Evolutionary conservation across 805 yeast genomes (phyloP).

Genomic region (Ogataea nonfermentans): DNA sequence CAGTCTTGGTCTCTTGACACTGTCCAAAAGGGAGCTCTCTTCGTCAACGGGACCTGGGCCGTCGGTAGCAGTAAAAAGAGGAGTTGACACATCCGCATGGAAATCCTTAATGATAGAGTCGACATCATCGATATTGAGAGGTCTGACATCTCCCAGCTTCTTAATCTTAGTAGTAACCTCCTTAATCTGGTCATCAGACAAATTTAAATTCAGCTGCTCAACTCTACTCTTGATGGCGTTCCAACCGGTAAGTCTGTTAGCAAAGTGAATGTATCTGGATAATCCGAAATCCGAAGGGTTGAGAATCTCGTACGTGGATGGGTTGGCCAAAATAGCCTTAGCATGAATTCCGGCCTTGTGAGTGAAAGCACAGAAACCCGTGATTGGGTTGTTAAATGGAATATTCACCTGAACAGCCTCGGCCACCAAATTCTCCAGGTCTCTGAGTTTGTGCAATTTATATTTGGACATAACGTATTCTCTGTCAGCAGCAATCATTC

Average conservation of each 20-base stretch:
- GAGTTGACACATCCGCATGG: conserved; percentile 53
- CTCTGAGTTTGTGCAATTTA: conserved; percentile 54
- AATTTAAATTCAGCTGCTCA: conserved; percentile 54
- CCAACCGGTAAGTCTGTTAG: conserved; percentile 63
- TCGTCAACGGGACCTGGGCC: conserved; percentile 31
- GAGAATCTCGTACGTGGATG: conserved; percentile 60
- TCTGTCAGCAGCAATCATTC: conserved; percentile 62
- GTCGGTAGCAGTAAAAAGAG: conserved; percentile 38
- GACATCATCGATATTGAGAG: conserved; percentile 57
- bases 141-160: conserved; percentile 58
- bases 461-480: conserved; percentile 58
- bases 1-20: conserved; percentile 35
- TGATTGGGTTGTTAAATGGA: conserved; percentile 62
- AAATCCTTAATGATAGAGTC: conserved; percentile 57
- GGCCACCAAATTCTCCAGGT: conserved; percentile 56
- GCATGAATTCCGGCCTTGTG: conserved; percentile 67
- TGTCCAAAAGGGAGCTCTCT: conserved; percentile 30
- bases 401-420: conserved; percentile 58
- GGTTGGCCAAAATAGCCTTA: conserved; percentile 60
- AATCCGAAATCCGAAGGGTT: conserved; percentile 58
- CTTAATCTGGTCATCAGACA: conserved; percentile 57
- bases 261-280: conserved; percentile 60
- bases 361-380: conserved; percentile 64
- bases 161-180: conserved; percentile 54
- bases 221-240: conserved; percentile 61